phyloP scores from a whole-genome alignment of 2,329 filamentous ascomycete genomes.

The Phyllosticta citrichinensis region DNA sequence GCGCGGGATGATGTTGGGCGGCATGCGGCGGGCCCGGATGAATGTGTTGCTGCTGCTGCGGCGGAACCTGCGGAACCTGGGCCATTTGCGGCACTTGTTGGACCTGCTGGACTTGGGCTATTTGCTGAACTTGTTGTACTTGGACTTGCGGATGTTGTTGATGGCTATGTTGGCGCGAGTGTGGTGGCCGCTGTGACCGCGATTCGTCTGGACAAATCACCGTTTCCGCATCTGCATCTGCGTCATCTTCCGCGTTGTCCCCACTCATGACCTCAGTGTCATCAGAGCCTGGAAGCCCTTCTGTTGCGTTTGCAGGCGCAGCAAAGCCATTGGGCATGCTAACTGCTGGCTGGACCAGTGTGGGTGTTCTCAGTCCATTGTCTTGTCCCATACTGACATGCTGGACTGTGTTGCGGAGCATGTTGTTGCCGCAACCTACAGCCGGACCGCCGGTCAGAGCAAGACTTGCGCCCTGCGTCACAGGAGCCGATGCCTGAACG shows the following conservation, averaged over 20 bases:
- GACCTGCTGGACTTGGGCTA: conserved; percentile 14
- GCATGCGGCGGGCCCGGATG: neutral
- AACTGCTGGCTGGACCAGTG: neutral
- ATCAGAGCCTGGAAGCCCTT: conserved; percentile 5
- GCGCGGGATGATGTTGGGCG: neutral
- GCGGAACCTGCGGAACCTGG: neutral
- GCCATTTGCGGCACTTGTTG: conserved; percentile 14
- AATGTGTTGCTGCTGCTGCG: neutral
- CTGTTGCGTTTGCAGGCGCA: neutral
- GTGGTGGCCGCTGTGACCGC: conserved; percentile 1
- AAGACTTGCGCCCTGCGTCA: neutral
- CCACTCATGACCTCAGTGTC: conserved; percentile 7
- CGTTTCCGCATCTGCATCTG: conserved; percentile 8
- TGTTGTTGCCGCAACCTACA: neutral
- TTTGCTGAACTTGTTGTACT: neutral
- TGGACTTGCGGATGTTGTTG: conserved; percentile 3
- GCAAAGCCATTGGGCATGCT: neutral
- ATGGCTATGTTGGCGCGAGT: neutral
- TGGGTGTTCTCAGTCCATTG: conserved; percentile 2
- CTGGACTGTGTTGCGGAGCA: neutral
- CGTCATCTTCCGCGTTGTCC: conserved; percentile 8
- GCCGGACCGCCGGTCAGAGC: neutral
- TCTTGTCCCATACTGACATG: neutral
- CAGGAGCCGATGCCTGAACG: neutral
- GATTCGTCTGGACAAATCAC: conserved; percentile 2